Evolutionary conservation across 345 rosid species (phyloP).

Genomic region (Lumnitzera racemosa): DNA sequence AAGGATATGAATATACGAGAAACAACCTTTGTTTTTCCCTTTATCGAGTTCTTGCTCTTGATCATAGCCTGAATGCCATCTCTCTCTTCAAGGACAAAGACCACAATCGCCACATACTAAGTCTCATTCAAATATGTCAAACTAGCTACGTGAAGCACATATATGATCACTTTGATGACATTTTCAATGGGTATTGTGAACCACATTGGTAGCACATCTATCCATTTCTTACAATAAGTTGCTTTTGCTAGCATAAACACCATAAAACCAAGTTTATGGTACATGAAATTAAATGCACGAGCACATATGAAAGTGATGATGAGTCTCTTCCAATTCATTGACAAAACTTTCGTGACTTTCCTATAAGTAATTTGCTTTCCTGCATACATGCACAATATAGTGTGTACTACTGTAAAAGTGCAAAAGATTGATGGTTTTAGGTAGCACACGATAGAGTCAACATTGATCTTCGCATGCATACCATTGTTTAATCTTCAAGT

Average conservation of each 20-base stretch:
- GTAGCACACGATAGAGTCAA: slow-evolving; percentile 20
- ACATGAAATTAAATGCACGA: slow-evolving; percentile 15
- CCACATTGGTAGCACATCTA: neutral
- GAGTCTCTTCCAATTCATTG: slow-evolving; percentile 48
- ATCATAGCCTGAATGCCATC: slow-evolving; percentile 39
- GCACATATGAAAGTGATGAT: slow-evolving; percentile 32
- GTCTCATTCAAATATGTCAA: slow-evolving; percentile 25
- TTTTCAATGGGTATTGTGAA: neutral
- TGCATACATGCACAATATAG: slow-evolving; percentile 35
- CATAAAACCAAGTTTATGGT: slow-evolving; percentile 13
- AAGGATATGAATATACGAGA: slow-evolving; percentile 13
- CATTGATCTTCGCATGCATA: slow-evolving; percentile 22
- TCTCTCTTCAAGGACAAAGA: slow-evolving; percentile 40
- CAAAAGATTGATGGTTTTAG: slow-evolving; percentile 36
- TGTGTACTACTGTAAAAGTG: slow-evolving; percentile 36
- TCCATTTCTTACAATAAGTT: too few relatives aligned
- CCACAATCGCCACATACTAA: slow-evolving; percentile 43
- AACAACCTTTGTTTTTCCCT: slow-evolving; percentile 30
- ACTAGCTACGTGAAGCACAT: slow-evolving; percentile 12
- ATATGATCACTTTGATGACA: neutral
- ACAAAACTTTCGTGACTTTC: slow-evolving; percentile 30
- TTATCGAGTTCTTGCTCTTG: slow-evolving; percentile 25
- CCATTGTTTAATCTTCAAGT: slow-evolving; percentile 16
- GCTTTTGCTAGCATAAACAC: too few relatives aligned
- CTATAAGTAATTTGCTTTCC: slow-evolving; percentile 21